Percentiles rank a stretch among this genome's conserved stretches.
These are phyloP conservation scores for Sporothrix schenckii DNA, from an alignment of 2,329 filamentous ascomycete genomes.

Conservation along the genomic window DNA sequence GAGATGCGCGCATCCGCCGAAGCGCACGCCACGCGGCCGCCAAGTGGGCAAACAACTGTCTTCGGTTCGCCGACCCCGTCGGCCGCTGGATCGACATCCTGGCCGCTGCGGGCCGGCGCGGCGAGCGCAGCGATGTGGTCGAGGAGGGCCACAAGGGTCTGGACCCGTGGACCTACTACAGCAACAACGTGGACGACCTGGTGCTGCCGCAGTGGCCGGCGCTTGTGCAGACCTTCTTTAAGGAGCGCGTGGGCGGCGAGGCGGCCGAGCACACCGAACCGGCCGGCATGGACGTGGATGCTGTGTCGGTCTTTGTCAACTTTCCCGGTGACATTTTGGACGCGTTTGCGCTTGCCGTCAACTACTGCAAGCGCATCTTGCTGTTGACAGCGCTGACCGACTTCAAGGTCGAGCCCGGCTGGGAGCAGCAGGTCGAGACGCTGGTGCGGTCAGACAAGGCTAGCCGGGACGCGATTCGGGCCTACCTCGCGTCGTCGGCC, in stretches of 20 bases:
- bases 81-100: conserved; percentile 89
- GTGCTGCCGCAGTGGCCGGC: conserved; percentile 56
- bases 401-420: conserved; percentile 71
- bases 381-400: conserved; percentile 54
- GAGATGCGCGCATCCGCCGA: conserved; percentile 57
- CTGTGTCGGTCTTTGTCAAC: conserved; percentile 49
- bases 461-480: conserved; percentile 62
- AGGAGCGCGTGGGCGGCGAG: conserved; percentile 32
- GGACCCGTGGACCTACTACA: conserved; percentile 63
- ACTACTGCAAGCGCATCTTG: conserved; percentile 64
- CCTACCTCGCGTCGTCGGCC: conserved; percentile 49
- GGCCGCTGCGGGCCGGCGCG: conserved; percentile 67
- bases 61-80: conserved; percentile 75
- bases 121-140: conserved; percentile 77
- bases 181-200: conserved; percentile 44
- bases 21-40: conserved; percentile 81
- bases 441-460: conserved; percentile 70
- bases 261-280: not conserved
- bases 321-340: conserved; percentile 52
- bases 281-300: conserved; percentile 47
- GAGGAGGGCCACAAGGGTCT: conserved; percentile 90
- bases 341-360: conserved; percentile 69
- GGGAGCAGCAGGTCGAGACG: conserved; percentile 78
- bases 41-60: conserved; percentile 86
- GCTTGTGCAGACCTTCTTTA: conserved; percentile 56